Conservation (phyloP, 169 alveolate genomes). For the Sarcocystis neurona region DNA sequence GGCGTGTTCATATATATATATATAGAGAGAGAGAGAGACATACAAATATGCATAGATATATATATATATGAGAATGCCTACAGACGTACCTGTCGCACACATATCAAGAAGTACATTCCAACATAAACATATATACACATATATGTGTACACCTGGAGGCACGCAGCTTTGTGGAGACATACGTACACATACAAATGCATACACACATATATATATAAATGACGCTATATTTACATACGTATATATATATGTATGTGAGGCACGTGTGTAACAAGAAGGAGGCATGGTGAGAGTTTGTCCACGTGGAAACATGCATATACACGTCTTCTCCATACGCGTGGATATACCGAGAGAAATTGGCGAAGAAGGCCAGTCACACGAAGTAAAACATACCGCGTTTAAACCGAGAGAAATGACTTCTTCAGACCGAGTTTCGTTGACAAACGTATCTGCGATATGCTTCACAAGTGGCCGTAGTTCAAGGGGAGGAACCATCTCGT, state of each 20-base stretch:
- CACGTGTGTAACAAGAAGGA: not conserved
- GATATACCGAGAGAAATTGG: not conserved
- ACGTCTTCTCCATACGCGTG: not conserved
- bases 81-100: too few relatives aligned
- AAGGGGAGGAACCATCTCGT: constrained; percentile 86
- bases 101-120: too few relatives aligned
- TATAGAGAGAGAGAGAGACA: not conserved
- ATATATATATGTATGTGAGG: not conserved
- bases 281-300: not conserved
- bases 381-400: constrained; percentile 73
- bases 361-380: not conserved
- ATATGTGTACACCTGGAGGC: too few relatives aligned
- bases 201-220: not conserved
- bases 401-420: constrained; percentile 81
- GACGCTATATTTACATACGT: not conserved
- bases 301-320: not conserved
- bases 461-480: constrained; percentile 81
- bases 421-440: constrained; percentile 80
- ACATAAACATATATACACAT: too few relatives aligned
- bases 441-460: constrained; percentile 80
- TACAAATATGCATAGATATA: not conserved
- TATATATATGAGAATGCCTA: not conserved
- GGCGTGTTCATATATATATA: too few relatives aligned
- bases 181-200: not conserved
- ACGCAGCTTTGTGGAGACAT: too few relatives aligned